Evolutionary conservation across 2,329 filamentous ascomycete species (phyloP).

Genomic region (Sarocladium brachiariae): DNA sequence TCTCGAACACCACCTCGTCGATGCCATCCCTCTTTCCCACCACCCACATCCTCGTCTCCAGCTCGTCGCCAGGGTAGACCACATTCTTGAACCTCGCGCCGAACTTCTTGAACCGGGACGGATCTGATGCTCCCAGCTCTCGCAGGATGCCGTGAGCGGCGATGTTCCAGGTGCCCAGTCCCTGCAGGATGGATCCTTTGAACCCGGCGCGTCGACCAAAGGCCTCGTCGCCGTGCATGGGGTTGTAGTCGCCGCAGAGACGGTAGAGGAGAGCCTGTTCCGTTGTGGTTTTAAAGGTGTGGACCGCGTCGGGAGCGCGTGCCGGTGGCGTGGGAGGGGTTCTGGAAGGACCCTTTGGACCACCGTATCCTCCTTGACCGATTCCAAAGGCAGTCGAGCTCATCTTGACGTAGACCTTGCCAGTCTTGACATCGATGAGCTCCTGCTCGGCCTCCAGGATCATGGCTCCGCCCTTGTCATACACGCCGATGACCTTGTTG

Average conservation of each 20-base stretch:
- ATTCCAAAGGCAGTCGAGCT: constrained; percentile 35
- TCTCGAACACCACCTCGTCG: constrained; percentile 33
- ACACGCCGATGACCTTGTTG: constrained; percentile 34
- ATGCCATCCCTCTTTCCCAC: constrained; percentile 23
- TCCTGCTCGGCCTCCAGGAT: constrained; percentile 33
- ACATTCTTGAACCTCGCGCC: constrained; percentile 38
- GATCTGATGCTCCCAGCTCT: constrained; percentile 32
- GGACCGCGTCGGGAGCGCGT: constrained; percentile 29
- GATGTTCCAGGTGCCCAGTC: constrained; percentile 41
- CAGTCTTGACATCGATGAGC: constrained; percentile 31
- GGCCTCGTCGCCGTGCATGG: constrained; percentile 36
- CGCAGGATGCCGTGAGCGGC: constrained; percentile 35
- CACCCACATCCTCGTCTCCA: constrained; percentile 36
- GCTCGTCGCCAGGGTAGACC: constrained; percentile 38
- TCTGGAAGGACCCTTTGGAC: constrained; percentile 32
- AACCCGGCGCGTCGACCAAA: constrained; percentile 36
- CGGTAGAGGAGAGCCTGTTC: constrained; percentile 35
- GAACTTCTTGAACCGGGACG: constrained; percentile 32
- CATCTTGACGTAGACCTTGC: constrained; percentile 30
- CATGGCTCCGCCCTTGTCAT: constrained; percentile 37
- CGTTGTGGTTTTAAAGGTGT: constrained; percentile 29
- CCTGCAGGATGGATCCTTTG: constrained; percentile 38
- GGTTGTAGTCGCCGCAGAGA: constrained; percentile 42
- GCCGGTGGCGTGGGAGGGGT: constrained; percentile 23
- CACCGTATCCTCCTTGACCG: constrained; percentile 37